Percentiles rank a stretch among this genome's conserved stretches.
phyloP scores from a whole-genome alignment of 768 basidiomycete genomes.

The Epithele typhae region DNA sequence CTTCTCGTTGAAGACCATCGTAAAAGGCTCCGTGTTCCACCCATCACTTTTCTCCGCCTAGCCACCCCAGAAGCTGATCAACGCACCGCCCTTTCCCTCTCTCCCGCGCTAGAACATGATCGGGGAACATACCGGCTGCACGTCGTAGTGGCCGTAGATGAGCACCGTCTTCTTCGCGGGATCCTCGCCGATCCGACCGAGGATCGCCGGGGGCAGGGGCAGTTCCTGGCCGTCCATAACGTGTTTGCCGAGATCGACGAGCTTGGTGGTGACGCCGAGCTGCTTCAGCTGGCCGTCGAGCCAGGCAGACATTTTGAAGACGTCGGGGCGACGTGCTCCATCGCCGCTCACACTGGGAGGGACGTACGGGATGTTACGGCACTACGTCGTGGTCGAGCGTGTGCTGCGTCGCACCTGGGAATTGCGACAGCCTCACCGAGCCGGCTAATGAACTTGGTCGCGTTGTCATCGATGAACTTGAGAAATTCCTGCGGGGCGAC shows the following conservation, averaged over 20 bases:
- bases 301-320: slow-evolving; percentile 84
- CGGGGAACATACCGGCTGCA: slow-evolving; percentile 67
- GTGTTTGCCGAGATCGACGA: slow-evolving; percentile 76
- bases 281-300: slow-evolving; percentile 66
- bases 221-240: slow-evolving; percentile 66
- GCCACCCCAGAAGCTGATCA: too few species aligned
- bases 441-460: slow-evolving; percentile 70
- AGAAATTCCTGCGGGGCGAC: slow-evolving; percentile 30
- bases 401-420: slow-evolving; percentile 51
- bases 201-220: slow-evolving; percentile 75
- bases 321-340: slow-evolving; percentile 65
- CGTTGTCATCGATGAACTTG: slow-evolving; percentile 62
- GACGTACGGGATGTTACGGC: too few species aligned
- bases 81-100: too few species aligned
- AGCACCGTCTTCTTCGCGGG: slow-evolving; percentile 90
- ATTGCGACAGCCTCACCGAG: slow-evolving; percentile 82
- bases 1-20: slow-evolving; percentile 50
- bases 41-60: slow-evolving; percentile 60
- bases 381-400: too few species aligned
- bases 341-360: slow-evolving; percentile 59
- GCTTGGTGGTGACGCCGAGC: slow-evolving; percentile 75
- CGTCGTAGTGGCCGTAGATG: slow-evolving; percentile 93
- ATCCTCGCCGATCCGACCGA: slow-evolving; percentile 80
- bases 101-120: too few species aligned
- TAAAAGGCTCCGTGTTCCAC: slow-evolving; percentile 87